Conservation (phyloP, 2,329 filamentous ascomycete species). For the Chrysosphaeria jannelii region DNA sequence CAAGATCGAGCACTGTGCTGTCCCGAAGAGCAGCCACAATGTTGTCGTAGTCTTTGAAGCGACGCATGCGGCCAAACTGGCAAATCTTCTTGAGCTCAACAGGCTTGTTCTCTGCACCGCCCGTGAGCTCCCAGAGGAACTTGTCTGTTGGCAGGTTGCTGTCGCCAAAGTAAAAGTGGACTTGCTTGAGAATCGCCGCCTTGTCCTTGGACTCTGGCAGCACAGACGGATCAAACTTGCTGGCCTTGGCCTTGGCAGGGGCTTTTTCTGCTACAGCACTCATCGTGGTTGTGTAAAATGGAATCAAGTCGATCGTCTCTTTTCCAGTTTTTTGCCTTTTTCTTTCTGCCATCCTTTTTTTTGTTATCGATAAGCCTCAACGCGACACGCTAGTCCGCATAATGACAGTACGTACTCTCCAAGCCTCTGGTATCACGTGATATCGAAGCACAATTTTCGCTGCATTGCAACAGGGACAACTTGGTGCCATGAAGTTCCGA, state of each 20-base stretch:
- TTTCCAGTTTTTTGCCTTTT: slow-evolving; percentile 5
- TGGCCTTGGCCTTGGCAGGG: slow-evolving; percentile 12
- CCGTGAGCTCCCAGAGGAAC: slow-evolving; percentile 53
- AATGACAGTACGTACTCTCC: too few species aligned
- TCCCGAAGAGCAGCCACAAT: slow-evolving; percentile 60
- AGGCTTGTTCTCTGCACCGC: slow-evolving; percentile 52
- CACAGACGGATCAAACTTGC: slow-evolving; percentile 40
- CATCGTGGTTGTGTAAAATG: slow-evolving; percentile 5
- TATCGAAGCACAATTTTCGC: too few species aligned
- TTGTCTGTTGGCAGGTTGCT: slow-evolving; percentile 72
- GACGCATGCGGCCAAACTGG: slow-evolving; percentile 85
- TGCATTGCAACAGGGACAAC: too few species aligned
- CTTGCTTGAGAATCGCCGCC: slow-evolving; percentile 55
- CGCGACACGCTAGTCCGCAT: slow-evolving; percentile 1
- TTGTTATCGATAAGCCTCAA: slow-evolving; percentile 2
- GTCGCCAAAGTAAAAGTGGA: slow-evolving; percentile 89
- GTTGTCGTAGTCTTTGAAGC: slow-evolving; percentile 65
- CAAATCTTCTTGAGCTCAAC: slow-evolving; percentile 50
- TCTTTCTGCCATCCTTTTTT: slow-evolving; percentile 1
- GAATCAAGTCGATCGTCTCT: slow-evolving; percentile 8
- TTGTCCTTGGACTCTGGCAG: slow-evolving; percentile 48
- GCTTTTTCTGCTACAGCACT: slow-evolving; percentile 10
- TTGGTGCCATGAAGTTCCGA: slow-evolving; percentile 17
- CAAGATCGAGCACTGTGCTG: slow-evolving; percentile 41
- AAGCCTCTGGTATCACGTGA: too few species aligned